phyloP scores from a whole-genome alignment of 73 alveolate species.

The Uronychia binucleata region DNA sequence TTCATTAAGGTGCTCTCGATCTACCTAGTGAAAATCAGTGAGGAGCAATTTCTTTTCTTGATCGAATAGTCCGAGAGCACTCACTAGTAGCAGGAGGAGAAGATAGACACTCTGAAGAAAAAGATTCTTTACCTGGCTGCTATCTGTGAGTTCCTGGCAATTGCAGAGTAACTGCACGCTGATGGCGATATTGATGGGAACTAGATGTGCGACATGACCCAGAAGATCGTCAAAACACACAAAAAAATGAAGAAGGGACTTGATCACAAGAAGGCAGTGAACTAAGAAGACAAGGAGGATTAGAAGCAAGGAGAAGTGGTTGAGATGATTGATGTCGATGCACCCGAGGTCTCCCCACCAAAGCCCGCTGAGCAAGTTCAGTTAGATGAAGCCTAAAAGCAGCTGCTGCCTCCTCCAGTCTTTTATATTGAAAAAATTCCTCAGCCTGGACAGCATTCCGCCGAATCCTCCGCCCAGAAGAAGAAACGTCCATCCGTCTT shows the following conservation, averaged over 20 bases:
- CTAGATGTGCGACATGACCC: neutral
- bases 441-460: neutral
- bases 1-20: neutral
- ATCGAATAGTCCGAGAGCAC: too few relatives aligned
- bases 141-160: neutral
- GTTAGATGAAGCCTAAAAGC: neutral
- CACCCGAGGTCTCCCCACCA: too few relatives aligned
- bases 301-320: neutral
- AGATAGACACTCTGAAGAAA: neutral
- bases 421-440: neutral
- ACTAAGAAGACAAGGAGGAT: neutral
- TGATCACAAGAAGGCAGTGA: neutral
- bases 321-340: neutral
- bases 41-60: too few relatives aligned
- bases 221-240: neutral
- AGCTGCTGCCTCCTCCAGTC: neutral
- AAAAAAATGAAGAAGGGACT: neutral
- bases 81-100: too few relatives aligned
- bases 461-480: neutral
- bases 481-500: neutral
- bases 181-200: neutral
- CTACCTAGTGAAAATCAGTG: neutral
- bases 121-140: neutral
- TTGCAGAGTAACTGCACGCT: neutral
- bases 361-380: too few relatives aligned